Base-by-base conservation (phyloP, 129 eudicot genomes). In the Pseudognaphalium luteoalbum region DNA sequence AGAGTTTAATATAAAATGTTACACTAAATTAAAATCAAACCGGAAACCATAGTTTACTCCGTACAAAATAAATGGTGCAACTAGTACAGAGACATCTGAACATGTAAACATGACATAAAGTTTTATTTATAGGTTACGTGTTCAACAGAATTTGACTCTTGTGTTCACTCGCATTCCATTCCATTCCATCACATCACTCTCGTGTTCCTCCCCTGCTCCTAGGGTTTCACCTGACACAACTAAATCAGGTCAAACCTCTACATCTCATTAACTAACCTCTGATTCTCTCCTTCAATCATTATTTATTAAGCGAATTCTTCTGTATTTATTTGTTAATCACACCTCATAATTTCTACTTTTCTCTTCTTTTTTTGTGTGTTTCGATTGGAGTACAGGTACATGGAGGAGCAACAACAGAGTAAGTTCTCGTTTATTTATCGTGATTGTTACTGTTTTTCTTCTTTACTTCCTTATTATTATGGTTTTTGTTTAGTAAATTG, bases 381-480 rank as follows among this genome's bases (percentile, higher is more conserved):
- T 52, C 21, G 35, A 65, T 79, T 79, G 11, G 51, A 52, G 32
- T 35, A 35, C 62, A 79, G 78, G 62, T 56, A 72, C 78, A 79
- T 79, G 83, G 83, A 79, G 21, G 83, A 79, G 69, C 83, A 72
- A 73, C 78, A 35, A 17, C 83, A 79, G 50, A 72, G 83, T 79
- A 79, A 79, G 78, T 66, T 64, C 59, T 56, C 34, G 21, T 51
- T 72, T 72, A n/a, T 54, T 35, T 33, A 28, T 54, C 41, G 3
- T 39, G 6, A 56, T 72, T 6, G 15, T 73, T 80, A 16, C 50
- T 34, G 19, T 16, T 32, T 6, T 57, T n/a, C 6, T 19, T 57
- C 4, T 8, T 19, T 57, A 6, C 4, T 56, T 56, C n/a, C 4
- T 56, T 0, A 56, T 56, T 56, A n/a, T 56, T 44, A 33, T 41